Base-by-base conservation (phyloP, 257 asterid species). In the Primulina eburnea region DNA sequence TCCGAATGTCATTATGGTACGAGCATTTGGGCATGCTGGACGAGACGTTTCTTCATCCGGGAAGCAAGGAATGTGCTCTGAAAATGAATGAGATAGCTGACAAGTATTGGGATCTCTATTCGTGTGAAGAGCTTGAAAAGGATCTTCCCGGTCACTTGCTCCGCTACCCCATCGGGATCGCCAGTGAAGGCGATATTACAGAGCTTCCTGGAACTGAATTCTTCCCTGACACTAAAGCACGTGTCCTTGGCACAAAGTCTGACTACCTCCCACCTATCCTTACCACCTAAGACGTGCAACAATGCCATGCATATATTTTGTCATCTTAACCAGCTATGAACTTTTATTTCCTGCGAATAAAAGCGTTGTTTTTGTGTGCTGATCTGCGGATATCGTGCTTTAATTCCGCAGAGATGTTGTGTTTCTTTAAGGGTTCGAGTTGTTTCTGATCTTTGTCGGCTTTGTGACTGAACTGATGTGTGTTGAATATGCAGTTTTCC, bases 111-210 rank as follows among this genome's bases (percentile, higher is more conserved):
- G 95, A 90, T 70, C 78, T 93, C 59, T 93, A 80, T 52, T 65
- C 94, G 2, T 86, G 88, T n/a, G 98, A 88, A 59, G 85, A 75
- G 68, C 75, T 87, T 33, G 96, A 93, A 58, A 59, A 52, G 21
- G 98, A 93, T 79, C 78, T 93, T 47, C 98, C 97, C 0, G 97
- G 98, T 8, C 98, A 93, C 84, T 79, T 93, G 87, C 97, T 93
- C 29, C 85, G 96, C 0, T 93, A 93, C 89, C 98, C 98, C 1
- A 24, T 90, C 20, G 98, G 80, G 21, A 75, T 93, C 30, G 57
- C 95, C 18, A 84, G 84, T 28, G 88, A 83, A 35, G 98, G 98
- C 2, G 82, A 78, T 10, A 29, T 93, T 21, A 80, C 92, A 0
- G 98, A 90, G 75, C 75, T 93, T 60, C 97, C 98, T 0, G 98